Percentiles rank a stretch among this genome's conserved stretches.
Conservation (phyloP, 2,329 filamentous ascomycete species). For the Penicillium sp. region DNA sequence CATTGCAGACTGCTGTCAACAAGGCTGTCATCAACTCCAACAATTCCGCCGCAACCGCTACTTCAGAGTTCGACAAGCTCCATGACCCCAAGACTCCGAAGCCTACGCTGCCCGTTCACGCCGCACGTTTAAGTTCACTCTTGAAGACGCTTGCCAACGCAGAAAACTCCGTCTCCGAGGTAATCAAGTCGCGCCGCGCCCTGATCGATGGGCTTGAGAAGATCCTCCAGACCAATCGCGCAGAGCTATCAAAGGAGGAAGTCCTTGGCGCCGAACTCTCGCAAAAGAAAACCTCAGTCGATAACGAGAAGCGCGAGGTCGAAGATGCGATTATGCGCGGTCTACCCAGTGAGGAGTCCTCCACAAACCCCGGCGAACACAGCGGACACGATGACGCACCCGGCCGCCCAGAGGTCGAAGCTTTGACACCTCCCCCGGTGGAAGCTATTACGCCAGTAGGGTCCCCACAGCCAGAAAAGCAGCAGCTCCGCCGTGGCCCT, state of each 20-base stretch:
- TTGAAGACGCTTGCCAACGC: conserved; percentile 85
- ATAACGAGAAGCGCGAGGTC: conserved; percentile 81
- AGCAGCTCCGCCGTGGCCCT: conserved; percentile 33
- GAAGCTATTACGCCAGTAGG: conserved; percentile 56
- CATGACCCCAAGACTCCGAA: conserved; percentile 67
- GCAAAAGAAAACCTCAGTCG: conserved; percentile 69
- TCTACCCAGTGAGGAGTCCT: conserved; percentile 62
- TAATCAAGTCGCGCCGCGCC: conserved; percentile 77
- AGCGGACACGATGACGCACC: conserved; percentile 31
- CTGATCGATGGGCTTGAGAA: conserved; percentile 81
- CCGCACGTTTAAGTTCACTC: conserved; percentile 83
- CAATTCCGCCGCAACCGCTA: conserved; percentile 67
- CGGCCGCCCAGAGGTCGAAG: conserved; percentile 76
- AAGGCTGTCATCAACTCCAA: conserved; percentile 71
- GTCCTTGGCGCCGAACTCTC: conserved; percentile 62
- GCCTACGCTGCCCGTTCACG: conserved; percentile 85
- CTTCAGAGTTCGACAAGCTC: conserved; percentile 80
- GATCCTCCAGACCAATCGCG: conserved; percentile 71
- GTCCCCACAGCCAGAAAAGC: conserved; percentile 44
- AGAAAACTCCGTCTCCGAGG: conserved; percentile 84
- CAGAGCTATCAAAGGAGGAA: conserved; percentile 69
- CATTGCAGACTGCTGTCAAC: conserved; percentile 69
- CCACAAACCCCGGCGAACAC: conserved; percentile 45
- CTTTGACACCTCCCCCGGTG: conserved; percentile 75
- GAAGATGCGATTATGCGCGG: conserved; percentile 89